phyloP scores from a whole-genome alignment of 2,329 filamentous ascomycete species.

The Nakataea oryzae region DNA sequence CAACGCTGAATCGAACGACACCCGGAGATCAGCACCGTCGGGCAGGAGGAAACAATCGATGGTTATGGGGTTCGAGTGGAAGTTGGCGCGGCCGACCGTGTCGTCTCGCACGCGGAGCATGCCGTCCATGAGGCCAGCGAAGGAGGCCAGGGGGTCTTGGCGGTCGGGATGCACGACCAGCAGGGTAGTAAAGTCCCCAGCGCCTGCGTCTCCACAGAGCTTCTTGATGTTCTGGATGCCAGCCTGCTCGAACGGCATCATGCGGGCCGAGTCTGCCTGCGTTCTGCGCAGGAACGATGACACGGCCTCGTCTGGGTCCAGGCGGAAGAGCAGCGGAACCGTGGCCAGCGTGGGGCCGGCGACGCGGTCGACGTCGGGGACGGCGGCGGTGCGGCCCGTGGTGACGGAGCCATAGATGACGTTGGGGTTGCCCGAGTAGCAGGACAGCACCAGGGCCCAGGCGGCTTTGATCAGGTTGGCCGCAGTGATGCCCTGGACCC shows the following conservation, averaged over 20 bases:
- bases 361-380: constrained; percentile 15
- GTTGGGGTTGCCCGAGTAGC: background rate
- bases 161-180: background rate
- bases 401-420: constrained; percentile 16
- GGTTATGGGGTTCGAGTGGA: background rate
- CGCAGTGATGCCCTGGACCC: background rate
- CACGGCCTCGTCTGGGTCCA: constrained; percentile 7
- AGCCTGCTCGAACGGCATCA: background rate
- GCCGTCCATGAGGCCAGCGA: background rate
- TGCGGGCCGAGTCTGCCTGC: background rate
- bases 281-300: background rate
- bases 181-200: background rate
- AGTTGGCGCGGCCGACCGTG: background rate
- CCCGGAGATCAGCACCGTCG: background rate
- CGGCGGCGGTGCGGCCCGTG: constrained; percentile 15
- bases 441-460: background rate
- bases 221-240: background rate
- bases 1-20: background rate
- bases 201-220: background rate
- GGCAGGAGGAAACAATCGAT: background rate
- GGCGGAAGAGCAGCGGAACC: constrained; percentile 14
- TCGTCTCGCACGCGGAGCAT: background rate
- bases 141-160: background rate
- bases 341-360: constrained; percentile 19
- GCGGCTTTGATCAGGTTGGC: constrained; percentile 1